Base-by-base conservation (phyloP, 768 basidiomycete genomes). In the Candolleomyces eurysporus region DNA sequence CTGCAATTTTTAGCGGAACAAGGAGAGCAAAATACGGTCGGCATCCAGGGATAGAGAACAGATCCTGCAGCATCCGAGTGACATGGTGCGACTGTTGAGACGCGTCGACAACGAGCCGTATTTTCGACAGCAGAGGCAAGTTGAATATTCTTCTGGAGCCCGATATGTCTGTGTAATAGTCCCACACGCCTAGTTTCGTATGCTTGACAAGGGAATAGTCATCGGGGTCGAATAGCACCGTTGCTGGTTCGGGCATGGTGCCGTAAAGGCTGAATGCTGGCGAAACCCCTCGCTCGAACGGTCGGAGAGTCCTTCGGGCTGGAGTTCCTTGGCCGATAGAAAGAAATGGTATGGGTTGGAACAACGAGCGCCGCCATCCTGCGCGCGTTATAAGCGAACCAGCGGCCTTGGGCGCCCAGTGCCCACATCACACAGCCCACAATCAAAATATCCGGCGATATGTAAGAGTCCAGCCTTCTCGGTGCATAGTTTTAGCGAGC, bases 141-240 rank as follows among this genome's bases (percentile, higher is more conserved):
- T 43, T 49, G 31, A 42, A 42, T 13, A 52, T 50, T 26, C 82
- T 66, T 48, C 75, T 70, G 30, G 80, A 69, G 10, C 73, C 71
- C n/a, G 54, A 56, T 8, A 73, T 75, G 64, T 91, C 84, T 66
- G 89, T 84, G 68, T 91, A 92, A 26, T 90, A 72, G 65, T 91
- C 89, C 90, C 90, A 92, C 43, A 90, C 84, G 46, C 90, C 90
- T 40, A 90, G 61, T 22, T 73, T 78, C 14, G 82, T 83, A 63
- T 90, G 88, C 59, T 83, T 83, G 64, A 91, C 80, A 58, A 74
- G 72, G 21, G 64, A 65, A 8, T 68, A 59, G 60, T 79, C 75
- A 14, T 67, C 67, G 10, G 77, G 73, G 65, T 79, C 72, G 60
- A 78, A 78, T 5, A 51, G 49, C 14, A 43, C 22, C 40, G 54